Percentiles rank a stretch among this genome's conserved stretches.
These are phyloP conservation scores for Triangularia setosa DNA, from an alignment of 2,329 filamentous ascomycete genomes.

Conservation along the genomic window DNA sequence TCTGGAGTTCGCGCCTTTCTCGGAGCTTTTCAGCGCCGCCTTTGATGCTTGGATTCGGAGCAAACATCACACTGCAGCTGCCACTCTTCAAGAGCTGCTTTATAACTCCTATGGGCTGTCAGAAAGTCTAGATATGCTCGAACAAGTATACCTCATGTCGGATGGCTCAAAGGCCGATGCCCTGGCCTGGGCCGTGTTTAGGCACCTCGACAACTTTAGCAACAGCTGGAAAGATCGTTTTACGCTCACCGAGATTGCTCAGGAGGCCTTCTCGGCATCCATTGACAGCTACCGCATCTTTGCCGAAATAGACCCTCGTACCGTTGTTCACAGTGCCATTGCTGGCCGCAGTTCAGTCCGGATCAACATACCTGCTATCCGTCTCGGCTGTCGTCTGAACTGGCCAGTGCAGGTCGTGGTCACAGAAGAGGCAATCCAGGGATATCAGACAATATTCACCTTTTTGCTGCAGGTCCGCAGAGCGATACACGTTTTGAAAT, in stretches of 20 bases:
- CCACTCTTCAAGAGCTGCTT: conserved; percentile 61
- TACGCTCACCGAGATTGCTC: conserved; percentile 71
- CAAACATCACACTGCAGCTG: conserved; percentile 67
- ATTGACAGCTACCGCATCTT: conserved; percentile 61
- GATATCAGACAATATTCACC: conserved; percentile 70
- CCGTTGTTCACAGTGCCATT: conserved; percentile 35
- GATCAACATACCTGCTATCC: conserved; percentile 58
- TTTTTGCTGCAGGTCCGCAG: conserved; percentile 75
- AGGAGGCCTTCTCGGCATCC: conserved; percentile 61
- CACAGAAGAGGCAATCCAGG: conserved; percentile 56
- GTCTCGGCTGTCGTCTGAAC: conserved; percentile 63
- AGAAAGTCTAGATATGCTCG: conserved; percentile 61
- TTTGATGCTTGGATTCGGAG: conserved; percentile 75
- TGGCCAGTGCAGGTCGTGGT: conserved; percentile 71
- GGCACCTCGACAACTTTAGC: conserved; percentile 62
- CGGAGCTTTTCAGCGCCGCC: conserved; percentile 66
- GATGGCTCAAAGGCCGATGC: conserved; percentile 65
- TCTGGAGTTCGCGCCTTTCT: conserved; percentile 60
- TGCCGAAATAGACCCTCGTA: conserved; percentile 47
- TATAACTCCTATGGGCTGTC: conserved; percentile 66
- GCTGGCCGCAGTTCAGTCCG: conserved; percentile 55
- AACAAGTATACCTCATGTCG: conserved; percentile 70
- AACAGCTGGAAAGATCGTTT: conserved; percentile 76
- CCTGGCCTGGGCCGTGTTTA: conserved; percentile 68
- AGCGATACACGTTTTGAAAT: conserved; percentile 63